Evolutionary conservation across 371 early-diverging fungal species (phyloP), one percentile per base, ranked within the genome.

Genomic region (Lichtheimia ramosa): DNA sequence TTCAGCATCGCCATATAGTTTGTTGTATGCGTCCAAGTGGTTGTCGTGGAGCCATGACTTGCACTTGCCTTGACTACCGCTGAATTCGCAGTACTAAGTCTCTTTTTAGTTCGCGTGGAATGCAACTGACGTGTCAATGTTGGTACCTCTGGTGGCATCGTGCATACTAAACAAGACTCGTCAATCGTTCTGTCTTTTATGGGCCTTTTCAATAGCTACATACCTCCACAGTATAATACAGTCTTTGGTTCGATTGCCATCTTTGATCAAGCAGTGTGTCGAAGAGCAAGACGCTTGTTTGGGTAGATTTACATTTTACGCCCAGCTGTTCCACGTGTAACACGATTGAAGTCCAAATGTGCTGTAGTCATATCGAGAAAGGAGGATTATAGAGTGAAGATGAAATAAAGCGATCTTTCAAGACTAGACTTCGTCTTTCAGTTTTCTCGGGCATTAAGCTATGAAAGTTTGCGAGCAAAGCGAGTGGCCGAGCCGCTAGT

Each of bases 41-140:
- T 85, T 73, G 25, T 79, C 77, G 54, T 77, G 73, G 48, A 94
- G 73, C 94, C 94, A 93, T 21, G 79, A 68, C 68, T 90, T 88
- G 78, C 96, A 95, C 64, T 91, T 88, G 42, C 85, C 87, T 39
- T 82, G 77, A 5, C 89, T 86, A 41, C 89, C 84, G n/a, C 92
- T 90, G 63, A 88, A 94, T 79, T 92, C 93, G 81, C 96, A 96
- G 75, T 90, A 95, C 92, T 96, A 63, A 13, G 41, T 50, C 2
- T 4, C 14, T 23, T 14, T 27, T 56, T 43, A 27, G 46, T 25
- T n/a, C 34, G 50, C 40, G 40, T 51, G 13, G 10, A 56, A 15
- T 67, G 34, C 43, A 54, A 14, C 41, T 25, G 24, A 5, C 10
- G 54, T 34, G 40, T 27, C 21, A 34, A 39, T 23, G n/a, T 34